A percentile compares a stretch with the other conserved stretches of the same genome.
These are phyloP conservation scores for Paxillus rubicundulus DNA, from an alignment of 768 basidiomycete genomes.

Conservation along the genomic window DNA sequence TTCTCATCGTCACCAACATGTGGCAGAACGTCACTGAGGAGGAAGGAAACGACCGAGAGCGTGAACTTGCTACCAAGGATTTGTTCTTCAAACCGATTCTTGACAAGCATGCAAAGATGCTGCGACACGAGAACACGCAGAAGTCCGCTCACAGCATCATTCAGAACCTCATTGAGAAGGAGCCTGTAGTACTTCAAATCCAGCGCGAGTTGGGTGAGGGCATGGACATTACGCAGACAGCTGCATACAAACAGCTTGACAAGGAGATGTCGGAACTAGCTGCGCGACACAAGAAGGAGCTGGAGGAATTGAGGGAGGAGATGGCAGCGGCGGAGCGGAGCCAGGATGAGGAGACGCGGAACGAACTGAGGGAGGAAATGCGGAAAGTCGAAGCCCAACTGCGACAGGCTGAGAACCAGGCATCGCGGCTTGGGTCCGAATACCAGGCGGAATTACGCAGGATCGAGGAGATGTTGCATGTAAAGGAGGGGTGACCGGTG, in stretches of 20 bases:
- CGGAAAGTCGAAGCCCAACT: constrained; percentile 31
- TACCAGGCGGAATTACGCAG: constrained; percentile 34
- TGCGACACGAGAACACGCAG: constrained; percentile 42
- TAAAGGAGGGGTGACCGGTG: constrained; percentile 30
- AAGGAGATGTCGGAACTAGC: constrained; percentile 47
- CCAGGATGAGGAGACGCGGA: constrained; percentile 47
- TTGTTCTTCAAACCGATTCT: constrained; percentile 53
- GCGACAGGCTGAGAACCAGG: constrained; percentile 27
- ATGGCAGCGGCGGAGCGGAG: constrained; percentile 43
- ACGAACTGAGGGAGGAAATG: constrained; percentile 43
- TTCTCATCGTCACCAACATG: constrained; percentile 53
- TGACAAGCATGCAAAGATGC: constrained; percentile 42
- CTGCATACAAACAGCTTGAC: constrained; percentile 51
- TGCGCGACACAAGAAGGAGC: constrained; percentile 44
- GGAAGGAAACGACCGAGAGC: constrained; percentile 41
- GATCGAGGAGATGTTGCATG: constrained; percentile 32
- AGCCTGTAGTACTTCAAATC: constrained; percentile 46
- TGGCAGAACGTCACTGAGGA: constrained; percentile 42
- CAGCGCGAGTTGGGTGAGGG: constrained; percentile 52
- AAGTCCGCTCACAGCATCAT: constrained; percentile 48
- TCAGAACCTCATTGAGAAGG: constrained; percentile 38
- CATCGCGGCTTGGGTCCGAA: constrained; percentile 31
- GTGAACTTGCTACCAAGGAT: constrained; percentile 38
- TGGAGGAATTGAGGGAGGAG: constrained; percentile 45
- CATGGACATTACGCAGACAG: constrained; percentile 50